Evolutionary conservation across 169 alveolate species (phyloP).

Genomic region (Pseudocohnilembus persalinus): DNA sequence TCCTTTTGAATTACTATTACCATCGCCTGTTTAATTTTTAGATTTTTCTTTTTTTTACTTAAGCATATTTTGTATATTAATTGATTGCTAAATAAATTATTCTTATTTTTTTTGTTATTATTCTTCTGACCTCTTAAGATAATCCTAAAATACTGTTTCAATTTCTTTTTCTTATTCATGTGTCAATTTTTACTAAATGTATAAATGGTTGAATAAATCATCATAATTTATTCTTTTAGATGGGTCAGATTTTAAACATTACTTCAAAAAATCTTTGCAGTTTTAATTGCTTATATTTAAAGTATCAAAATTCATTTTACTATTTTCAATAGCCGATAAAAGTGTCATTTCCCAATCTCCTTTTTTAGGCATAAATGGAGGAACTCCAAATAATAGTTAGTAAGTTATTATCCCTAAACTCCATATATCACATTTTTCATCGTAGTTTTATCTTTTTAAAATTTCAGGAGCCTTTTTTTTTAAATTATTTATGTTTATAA

Average conservation of each 20-base stretch:
- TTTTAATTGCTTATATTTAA: neutral
- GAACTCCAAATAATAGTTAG: constrained; percentile 35
- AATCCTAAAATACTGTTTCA: neutral
- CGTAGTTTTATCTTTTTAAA: constrained; percentile 33
- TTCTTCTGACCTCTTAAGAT: no score
- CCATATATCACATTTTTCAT: constrained; percentile 53
- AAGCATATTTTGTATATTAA: neutral
- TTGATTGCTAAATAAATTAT: no score
- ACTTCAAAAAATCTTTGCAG: constrained; percentile 12
- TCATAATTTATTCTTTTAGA: constrained; percentile 27
- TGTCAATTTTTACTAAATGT: neutral
- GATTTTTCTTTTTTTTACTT: no score
- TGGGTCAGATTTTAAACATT: constrained; percentile 25
- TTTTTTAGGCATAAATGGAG: constrained; percentile 37
- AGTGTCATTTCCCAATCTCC: constrained; percentile 26
- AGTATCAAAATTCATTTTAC: constrained; percentile 8
- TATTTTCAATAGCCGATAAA: constrained; percentile 18
- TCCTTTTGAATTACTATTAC: neutral
- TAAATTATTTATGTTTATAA: neutral
- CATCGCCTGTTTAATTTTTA: neutral
- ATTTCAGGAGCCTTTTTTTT: constrained; percentile 41
- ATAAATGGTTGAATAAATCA: constrained; percentile 32
- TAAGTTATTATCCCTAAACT: constrained; percentile 44
- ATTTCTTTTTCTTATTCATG: neutral
- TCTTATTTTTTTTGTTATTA: neutral